Base-by-base conservation (phyloP, 2,329 filamentous ascomycete genomes). In the Xylaria multiplex region DNA sequence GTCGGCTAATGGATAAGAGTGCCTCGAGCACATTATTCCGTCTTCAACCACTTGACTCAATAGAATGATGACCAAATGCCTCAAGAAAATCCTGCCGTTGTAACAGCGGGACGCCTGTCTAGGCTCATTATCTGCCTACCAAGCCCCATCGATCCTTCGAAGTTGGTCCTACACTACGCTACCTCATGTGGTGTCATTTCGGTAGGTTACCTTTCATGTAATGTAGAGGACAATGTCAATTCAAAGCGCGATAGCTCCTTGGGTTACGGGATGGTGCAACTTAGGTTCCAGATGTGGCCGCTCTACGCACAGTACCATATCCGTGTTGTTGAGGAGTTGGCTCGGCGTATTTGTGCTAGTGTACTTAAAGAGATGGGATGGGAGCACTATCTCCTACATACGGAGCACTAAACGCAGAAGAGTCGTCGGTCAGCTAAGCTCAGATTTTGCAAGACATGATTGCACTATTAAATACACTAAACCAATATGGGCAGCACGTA, bases 1-100 rank as follows among this genome's bases (percentile, higher is more conserved):
- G 32, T 65, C 43, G 53, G 22, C 45, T n/a, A 53, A 61, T 45
- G n/a, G 58, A 62, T 16, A 43, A 52, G 32, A 43, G 42, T 50
- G 35, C 50, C 37, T 43, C 35, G 6, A 60, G 45, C 45, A 52
- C 53, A 24, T 43, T 3, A 3, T 49, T 59, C n/a, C 5, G 24
- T 22, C 43, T 45, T 32, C 45, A 14, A 32, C 27, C 16, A 43
- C 48, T 60, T 19, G 22, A 37, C n/a, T 50, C 27, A 37, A 37
- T 35, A 32, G 40, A 59, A 24, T 46, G 19, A 54, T 49, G 49
- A 16, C 16, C n/a, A 43, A 22, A 48, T 30, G 22, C 37, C 45
- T 45, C 24, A 45, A 3, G 50, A 35, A 19, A 24, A 53, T 53
- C 50, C 30, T 48, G 22, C 45, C 6, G 24, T 9, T 30, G 27